Base-by-base conservation (phyloP, 495 filamentous ascomycete species). In the Podospora pseudoanserina region DNA sequence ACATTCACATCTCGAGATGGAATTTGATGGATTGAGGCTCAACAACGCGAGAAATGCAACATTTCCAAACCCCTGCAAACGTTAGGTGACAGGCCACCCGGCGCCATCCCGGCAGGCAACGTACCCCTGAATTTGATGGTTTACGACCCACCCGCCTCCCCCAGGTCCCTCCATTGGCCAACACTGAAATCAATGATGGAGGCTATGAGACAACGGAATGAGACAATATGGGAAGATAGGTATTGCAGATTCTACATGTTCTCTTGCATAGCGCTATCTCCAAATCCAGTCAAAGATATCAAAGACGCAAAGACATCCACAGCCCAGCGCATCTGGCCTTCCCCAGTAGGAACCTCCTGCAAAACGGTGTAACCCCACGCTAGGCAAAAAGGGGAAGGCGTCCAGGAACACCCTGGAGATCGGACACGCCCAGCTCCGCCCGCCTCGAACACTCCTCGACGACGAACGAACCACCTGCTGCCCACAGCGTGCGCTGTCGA, bases 381-480 rank as follows among this genome's bases (percentile, higher is more conserved):
- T 67, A 70, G 34, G 49, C 65, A 39, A 27, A 67, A 68, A 71
- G 20, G 19, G 65, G 58, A n/a, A 65, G 28, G 23, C 32, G 60
- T 55, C 63, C 32, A 26, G 32, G 61, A 19, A 19, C n/a, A 20
- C 55, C 23, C 55, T 58, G 55, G n/a, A n/a, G 13, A 20, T 58
- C 55, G n/a, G 23, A 19, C 57, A 56, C 63, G 63, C 27, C 13
- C 26, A 62, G 65, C 68, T 70, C 68, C 68, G 55, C 65, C 67
- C 18, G 30, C 5, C 61, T 63, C 32, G n/a, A 49, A 63, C 61
- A 15, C 9, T 63, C 32, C 59, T 61, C 59, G 23, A 26, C 59
- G 59, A 13, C 16, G 30, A 32, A 61, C 28, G 63, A 70, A 63
- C 64, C 59, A 55, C 28, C 20, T 34, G 23, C 60, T 64, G 20